These are phyloP conservation scores for Cyclotella choctawhatcheeana DNA, from an alignment of 108 stramenopile species.

Conservation along the genomic window DNA sequence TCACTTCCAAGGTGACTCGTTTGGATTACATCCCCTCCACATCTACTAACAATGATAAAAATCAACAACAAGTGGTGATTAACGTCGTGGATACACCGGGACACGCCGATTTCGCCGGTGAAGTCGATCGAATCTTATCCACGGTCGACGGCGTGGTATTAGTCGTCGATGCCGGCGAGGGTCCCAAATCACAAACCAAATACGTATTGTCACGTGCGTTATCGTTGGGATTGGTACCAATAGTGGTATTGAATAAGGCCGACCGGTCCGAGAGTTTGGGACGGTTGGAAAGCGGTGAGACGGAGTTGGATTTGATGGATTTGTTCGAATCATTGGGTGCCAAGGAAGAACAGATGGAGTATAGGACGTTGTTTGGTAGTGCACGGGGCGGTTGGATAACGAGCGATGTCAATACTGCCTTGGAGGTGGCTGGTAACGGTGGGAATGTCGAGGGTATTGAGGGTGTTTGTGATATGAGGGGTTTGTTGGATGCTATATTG, in stretches of 20 bases:
- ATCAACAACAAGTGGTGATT: conserved; percentile 42
- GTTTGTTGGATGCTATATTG: conserved; percentile 84
- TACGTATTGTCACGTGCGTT: conserved; percentile 95
- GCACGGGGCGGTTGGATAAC: conserved; percentile 65
- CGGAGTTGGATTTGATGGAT: conserved; percentile 46
- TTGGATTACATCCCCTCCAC: conserved; percentile 64
- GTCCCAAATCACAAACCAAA: conserved; percentile 97
- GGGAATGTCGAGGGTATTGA: conserved; percentile 17
- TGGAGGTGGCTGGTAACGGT: conserved; percentile 53
- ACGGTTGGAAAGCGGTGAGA: conserved; percentile 86
- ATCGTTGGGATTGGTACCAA: conserved; percentile 74
- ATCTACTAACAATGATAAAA: conserved; percentile 27
- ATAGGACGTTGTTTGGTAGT: conserved; percentile 90
- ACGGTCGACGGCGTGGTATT: conserved; percentile 94
- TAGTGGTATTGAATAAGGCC: conserved; percentile 98
- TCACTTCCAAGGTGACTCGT: conserved; percentile 93
- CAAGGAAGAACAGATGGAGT: conserved; percentile 91
- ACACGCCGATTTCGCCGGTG: conserved; percentile 96
- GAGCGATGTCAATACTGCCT: conserved; percentile 29
- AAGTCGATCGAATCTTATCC: conserved; percentile 92
- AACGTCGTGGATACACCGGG: conserved; percentile 96
- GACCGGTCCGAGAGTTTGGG: conserved; percentile 84
- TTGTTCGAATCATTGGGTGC: conserved; percentile 55
- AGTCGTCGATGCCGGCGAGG: conserved; percentile 89
- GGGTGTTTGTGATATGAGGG: conserved; percentile 59